Evolutionary conservation across 768 basidiomycete genomes (phyloP).

Genomic region (Amylocystis lapponica): DNA sequence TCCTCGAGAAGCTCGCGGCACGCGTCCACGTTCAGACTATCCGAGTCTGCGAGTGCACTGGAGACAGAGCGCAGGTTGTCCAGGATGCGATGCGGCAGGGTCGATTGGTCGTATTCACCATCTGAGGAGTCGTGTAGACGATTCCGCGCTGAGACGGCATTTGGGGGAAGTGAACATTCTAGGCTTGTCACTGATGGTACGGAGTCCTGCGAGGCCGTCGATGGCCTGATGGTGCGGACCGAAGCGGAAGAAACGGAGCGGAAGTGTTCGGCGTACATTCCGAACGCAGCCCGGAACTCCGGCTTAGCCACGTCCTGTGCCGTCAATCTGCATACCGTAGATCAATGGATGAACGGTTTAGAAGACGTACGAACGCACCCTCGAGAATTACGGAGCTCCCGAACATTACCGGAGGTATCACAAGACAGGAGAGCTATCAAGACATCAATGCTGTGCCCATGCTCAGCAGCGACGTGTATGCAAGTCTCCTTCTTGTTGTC

Average conservation of each 20-base stretch:
- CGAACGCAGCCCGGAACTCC: constrained; percentile 60
- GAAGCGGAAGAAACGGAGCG: constrained; percentile 52
- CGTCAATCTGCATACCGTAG: constrained; percentile 41
- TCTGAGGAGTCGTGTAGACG: background rate
- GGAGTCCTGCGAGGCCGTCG: constrained; percentile 25
- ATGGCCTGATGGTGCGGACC: constrained; percentile 40
- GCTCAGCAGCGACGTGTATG: constrained; percentile 74
- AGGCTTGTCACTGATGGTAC: background rate
- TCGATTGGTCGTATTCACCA: constrained; percentile 38
- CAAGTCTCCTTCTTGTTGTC: constrained; percentile 72
- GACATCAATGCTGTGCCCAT: constrained; percentile 59
- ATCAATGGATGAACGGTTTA: background rate
- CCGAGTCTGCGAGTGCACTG: constrained; percentile 20
- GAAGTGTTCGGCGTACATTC: constrained; percentile 38
- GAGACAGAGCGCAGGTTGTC: constrained; percentile 49
- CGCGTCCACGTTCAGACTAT: constrained; percentile 32
- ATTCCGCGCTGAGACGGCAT: too few relatives aligned
- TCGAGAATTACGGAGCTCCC: constrained; percentile 60
- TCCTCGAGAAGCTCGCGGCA: constrained; percentile 45
- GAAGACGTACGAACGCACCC: constrained; percentile 48
- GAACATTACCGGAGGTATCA: constrained; percentile 49
- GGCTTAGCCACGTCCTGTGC: constrained; percentile 63
- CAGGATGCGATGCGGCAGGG: constrained; percentile 40
- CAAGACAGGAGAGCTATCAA: constrained; percentile 60
- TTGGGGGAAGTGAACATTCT: too few relatives aligned